These are phyloP conservation scores for Cucurbitaria berberidis DNA, from an alignment of 2,329 filamentous ascomycete genomes.

Conservation along the genomic window DNA sequence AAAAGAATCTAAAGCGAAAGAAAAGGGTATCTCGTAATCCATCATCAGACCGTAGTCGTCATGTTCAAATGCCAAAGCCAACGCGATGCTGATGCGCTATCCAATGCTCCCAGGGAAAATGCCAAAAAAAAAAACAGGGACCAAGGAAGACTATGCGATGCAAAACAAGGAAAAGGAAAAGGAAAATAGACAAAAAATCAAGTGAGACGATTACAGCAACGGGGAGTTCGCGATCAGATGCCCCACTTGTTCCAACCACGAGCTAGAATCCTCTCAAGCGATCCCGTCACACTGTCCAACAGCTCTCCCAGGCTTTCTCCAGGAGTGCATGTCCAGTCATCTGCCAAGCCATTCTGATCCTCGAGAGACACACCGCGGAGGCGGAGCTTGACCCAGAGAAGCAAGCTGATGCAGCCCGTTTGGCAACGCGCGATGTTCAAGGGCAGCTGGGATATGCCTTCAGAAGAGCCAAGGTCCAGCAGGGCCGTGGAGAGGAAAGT, in stretches of 20 bases:
- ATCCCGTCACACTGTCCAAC: conserved; percentile 33
- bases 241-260: conserved; percentile 40
- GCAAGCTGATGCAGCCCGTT: conserved; percentile 35
- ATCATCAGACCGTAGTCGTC: background rate
- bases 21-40: background rate
- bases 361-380: conserved; percentile 29
- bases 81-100: conserved; percentile 40
- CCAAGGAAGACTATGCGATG: conserved; percentile 7
- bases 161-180: conserved; percentile 3
- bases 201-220: background rate
- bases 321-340: conserved; percentile 14
- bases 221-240: conserved; percentile 20
- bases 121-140: conserved; percentile 7
- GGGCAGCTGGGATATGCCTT: conserved; percentile 22
- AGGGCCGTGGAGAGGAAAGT: conserved; percentile 34
- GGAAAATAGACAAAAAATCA: conserved; percentile 2
- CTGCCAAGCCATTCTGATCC: conserved; percentile 16
- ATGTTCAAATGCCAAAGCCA: conserved; percentile 2
- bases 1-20: background rate
- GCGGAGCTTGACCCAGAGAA: conserved; percentile 43
- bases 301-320: conserved; percentile 38
- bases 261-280: conserved; percentile 38
- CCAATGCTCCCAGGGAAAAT: conserved; percentile 25
- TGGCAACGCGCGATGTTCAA: conserved; percentile 31
- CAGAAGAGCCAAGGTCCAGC: conserved; percentile 21